Evolutionary conservation across 257 asterid genomes (phyloP).

Genomic region (Gynochthodes officinalis): DNA sequence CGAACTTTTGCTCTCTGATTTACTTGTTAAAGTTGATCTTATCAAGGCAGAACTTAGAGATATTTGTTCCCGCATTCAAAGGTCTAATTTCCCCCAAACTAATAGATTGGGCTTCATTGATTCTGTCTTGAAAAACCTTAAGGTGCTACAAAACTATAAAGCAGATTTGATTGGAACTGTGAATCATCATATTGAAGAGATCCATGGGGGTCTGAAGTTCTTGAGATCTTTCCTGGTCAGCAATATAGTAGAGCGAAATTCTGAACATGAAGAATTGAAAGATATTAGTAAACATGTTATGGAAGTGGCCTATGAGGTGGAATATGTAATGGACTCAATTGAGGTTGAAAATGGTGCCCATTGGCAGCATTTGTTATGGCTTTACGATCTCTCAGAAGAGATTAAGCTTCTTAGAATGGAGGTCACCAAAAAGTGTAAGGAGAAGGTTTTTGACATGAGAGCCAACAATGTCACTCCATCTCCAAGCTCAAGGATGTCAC

Average conservation of each 20-base stretch:
- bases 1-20: background rate
- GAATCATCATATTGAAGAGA: background rate
- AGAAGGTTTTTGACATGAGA: background rate
- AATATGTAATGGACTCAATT: background rate
- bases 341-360: background rate
- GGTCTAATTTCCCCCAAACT: background rate
- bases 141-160: background rate
- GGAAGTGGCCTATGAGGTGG: background rate
- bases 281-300: background rate
- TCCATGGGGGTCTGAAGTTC: background rate
- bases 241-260: too few species aligned
- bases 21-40: too few species aligned
- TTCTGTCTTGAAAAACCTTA: too few species aligned
- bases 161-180: background rate
- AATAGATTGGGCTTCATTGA: background rate
- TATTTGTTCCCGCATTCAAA: too few species aligned
- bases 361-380: background rate
- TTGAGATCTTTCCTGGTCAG: too few species aligned
- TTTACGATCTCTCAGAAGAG: background rate
- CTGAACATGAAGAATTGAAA: background rate
- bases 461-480: background rate
- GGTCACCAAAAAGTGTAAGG: too few species aligned
- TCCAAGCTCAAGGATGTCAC: background rate
- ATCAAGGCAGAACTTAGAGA: too few species aligned
- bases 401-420: background rate